Percentiles rank a stretch among this genome's conserved stretches.
Conservation (phyloP, 495 filamentous ascomycete species). For the Corynascus novoguineensis region DNA sequence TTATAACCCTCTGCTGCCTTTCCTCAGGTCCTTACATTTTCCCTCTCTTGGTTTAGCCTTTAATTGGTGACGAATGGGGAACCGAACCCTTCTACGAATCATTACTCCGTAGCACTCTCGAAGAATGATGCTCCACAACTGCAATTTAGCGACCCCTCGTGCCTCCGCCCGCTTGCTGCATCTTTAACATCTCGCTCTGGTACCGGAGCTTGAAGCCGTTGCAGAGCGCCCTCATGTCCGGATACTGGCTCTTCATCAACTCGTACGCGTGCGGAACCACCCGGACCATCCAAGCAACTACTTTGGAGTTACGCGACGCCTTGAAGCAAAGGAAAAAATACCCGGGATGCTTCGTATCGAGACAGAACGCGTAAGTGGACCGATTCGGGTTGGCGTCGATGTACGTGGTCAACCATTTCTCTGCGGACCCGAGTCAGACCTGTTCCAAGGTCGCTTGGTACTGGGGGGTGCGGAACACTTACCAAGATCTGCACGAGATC, state of each 20-base stretch:
- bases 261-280: conserved; percentile 84
- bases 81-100: not conserved
- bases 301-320: conserved; percentile 63
- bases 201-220: conserved; percentile 68
- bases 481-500: conserved; percentile 78
- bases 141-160: not conserved
- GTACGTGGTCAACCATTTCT: conserved; percentile 92
- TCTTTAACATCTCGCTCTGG: conserved; percentile 43
- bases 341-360: conserved; percentile 83
- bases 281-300: conserved; percentile 81
- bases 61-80: not conserved
- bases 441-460: no score
- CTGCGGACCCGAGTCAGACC: conserved; percentile 46
- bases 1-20: not conserved
- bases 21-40: not conserved
- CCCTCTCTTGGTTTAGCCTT: not conserved
- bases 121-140: not conserved
- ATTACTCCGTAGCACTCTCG: not conserved
- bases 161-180: conserved; percentile 32
- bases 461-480: conserved; percentile 32
- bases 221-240: conserved; percentile 87
- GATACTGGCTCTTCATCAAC: conserved; percentile 77
- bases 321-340: conserved; percentile 97
- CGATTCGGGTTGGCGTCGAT: conserved; percentile 92
- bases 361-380: conserved; percentile 89